These are phyloP conservation scores for Phytophthora hybrid DNA, from an alignment of 352 stramenopile species.

Conservation along the genomic window DNA sequence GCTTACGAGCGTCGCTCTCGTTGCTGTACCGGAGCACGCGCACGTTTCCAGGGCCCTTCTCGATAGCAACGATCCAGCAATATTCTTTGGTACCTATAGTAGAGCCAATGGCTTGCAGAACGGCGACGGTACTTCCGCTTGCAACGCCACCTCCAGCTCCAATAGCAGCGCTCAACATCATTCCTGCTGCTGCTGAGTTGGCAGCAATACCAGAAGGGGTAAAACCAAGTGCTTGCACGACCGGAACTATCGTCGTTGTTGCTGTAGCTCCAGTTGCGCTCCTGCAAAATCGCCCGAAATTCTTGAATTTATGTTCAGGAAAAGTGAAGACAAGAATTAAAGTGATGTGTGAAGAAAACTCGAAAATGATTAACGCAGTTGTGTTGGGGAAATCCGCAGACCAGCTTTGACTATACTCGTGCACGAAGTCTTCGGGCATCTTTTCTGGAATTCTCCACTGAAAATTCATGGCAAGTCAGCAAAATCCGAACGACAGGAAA, in stretches of 20 bases:
- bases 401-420: no score
- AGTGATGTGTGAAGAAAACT: no score
- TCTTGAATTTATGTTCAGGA: no score
- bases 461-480: no score
- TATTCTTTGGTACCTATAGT: not conserved
- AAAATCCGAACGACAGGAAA: no score
- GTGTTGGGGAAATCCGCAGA: no score
- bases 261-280: not conserved
- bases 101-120: not conserved
- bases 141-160: not conserved
- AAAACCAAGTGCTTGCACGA: not conserved
- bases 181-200: not conserved
- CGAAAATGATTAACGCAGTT: no score
- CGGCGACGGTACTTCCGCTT: not conserved
- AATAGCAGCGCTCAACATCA: not conserved
- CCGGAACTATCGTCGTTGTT: not conserved
- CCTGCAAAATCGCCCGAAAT: not conserved
- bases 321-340: no score
- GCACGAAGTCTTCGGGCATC: no score
- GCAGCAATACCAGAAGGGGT: not conserved
- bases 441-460: no score
- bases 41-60: slow-evolving; percentile 32
- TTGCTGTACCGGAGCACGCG: slow-evolving; percentile 26
- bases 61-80: slow-evolving; percentile 28
- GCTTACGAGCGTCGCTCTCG: slow-evolving; percentile 14